Percentiles rank a stretch among this genome's conserved stretches.
Evolutionary conservation across 352 stramenopile species (phyloP).

Genomic region (Phytophthora chlamydospora): DNA sequence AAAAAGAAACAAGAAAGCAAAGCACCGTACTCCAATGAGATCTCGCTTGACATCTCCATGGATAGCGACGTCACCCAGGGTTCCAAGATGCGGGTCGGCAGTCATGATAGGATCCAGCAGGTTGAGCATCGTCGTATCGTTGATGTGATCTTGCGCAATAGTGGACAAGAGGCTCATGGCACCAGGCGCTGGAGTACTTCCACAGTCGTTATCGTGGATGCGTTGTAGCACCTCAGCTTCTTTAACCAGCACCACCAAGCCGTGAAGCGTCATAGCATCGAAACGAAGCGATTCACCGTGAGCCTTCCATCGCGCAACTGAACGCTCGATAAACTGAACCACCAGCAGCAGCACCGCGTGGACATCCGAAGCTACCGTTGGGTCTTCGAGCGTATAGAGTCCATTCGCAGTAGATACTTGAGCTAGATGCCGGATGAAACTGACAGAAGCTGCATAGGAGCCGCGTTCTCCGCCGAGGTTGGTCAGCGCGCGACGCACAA

Average conservation of each 20-base stretch:
- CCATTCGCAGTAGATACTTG: slow-evolving; percentile 29
- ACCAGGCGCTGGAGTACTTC: not conserved
- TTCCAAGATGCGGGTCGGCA: slow-evolving; percentile 41
- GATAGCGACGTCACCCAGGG: slow-evolving; percentile 25
- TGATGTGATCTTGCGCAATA: slow-evolving; percentile 36
- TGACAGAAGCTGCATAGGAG: slow-evolving; percentile 45
- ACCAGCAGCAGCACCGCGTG: slow-evolving; percentile 32
- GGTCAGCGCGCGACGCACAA: slow-evolving; percentile 52
- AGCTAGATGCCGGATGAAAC: slow-evolving; percentile 43
- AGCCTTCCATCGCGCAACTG: slow-evolving; percentile 34
- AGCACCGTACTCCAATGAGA: slow-evolving; percentile 56
- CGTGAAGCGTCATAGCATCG: slow-evolving; percentile 48
- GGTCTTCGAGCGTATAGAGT: slow-evolving; percentile 32
- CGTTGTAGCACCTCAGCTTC: slow-evolving; percentile 47
- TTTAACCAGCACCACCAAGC: slow-evolving; percentile 53
- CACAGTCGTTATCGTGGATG: slow-evolving; percentile 5
- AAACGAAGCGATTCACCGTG: slow-evolving; percentile 29
- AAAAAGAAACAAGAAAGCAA: not conserved
- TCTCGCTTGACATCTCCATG: slow-evolving; percentile 45
- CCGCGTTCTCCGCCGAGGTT: slow-evolving; percentile 39
- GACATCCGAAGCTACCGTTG: slow-evolving; percentile 30
- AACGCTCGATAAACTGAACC: slow-evolving; percentile 35
- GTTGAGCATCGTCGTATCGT: slow-evolving; percentile 43
- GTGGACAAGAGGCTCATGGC: slow-evolving; percentile 20
- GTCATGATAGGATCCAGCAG: slow-evolving; percentile 54